A percentile compares a stretch with the other conserved stretches of the same genome.
Evolutionary conservation across 371 early-diverging fungal species (phyloP).

Genomic region (Mucor velutinosus): DNA sequence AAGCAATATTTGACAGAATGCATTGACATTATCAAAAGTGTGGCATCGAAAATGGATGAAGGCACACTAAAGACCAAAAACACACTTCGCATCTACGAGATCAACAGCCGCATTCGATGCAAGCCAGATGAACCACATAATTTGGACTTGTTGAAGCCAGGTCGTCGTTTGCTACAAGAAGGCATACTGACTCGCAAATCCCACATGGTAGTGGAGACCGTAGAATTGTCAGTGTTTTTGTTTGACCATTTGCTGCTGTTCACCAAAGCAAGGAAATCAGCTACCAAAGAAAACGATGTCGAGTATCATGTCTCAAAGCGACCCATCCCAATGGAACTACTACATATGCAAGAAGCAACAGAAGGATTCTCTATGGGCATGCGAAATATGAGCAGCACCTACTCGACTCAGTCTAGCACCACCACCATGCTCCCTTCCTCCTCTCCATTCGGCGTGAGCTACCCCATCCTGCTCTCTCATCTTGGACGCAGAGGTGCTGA

Average conservation of each 20-base stretch:
- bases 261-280: constrained; percentile 59
- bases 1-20: constrained; percentile 54
- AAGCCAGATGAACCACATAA: constrained; percentile 47
- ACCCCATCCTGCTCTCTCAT: constrained; percentile 46
- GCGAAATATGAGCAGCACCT: constrained; percentile 18
- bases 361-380: constrained; percentile 46
- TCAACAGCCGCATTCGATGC: constrained; percentile 45
- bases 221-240: constrained; percentile 76
- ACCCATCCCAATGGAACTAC: constrained; percentile 64
- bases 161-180: constrained; percentile 76
- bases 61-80: constrained; percentile 31
- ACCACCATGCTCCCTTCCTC: constrained; percentile 34
- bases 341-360: constrained; percentile 55
- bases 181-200: constrained; percentile 74
- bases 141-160: constrained; percentile 69
- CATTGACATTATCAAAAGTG: constrained; percentile 65
- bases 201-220: constrained; percentile 66
- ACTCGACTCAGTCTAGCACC: background rate
- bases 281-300: constrained; percentile 48
- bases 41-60: constrained; percentile 58
- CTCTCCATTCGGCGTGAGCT: constrained; percentile 23
- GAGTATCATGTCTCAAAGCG: constrained; percentile 63
- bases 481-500: constrained; percentile 77
- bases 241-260: constrained; percentile 88
- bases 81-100: constrained; percentile 33